These are phyloP conservation scores for Candida tropicalis DNA, from an alignment of 1,139 yeast genomes.

Conservation along the genomic window DNA sequence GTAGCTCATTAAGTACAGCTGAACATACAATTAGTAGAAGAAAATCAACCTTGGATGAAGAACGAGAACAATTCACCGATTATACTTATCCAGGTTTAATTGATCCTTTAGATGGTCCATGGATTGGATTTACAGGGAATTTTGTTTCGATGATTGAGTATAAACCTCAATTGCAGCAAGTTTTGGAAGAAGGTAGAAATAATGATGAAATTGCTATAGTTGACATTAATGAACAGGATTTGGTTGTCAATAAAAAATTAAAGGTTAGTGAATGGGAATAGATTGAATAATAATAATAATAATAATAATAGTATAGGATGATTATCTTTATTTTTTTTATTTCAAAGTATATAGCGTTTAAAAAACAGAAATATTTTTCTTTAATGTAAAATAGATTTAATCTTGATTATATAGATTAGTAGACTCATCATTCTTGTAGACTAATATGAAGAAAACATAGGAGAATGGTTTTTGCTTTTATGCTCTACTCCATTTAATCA, in stretches of 20 bases:
- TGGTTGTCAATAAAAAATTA: constrained; percentile 33
- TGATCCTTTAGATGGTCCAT: constrained; percentile 56
- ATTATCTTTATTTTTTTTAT: too few species aligned
- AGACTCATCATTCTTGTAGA: too few species aligned
- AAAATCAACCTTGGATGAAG: constrained; percentile 56
- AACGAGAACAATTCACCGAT: constrained; percentile 52
- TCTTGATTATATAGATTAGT: too few species aligned
- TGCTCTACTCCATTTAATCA: too few species aligned
- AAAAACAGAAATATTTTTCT: too few species aligned
- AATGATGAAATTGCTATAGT: constrained; percentile 16
- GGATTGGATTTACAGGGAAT: constrained; percentile 61
- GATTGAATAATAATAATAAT: constrained; percentile 30
- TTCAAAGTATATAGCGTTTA: too few species aligned
- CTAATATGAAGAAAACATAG: too few species aligned
- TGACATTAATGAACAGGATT: constrained; percentile 27
- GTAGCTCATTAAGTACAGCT: background rate
- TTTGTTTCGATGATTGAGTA: constrained; percentile 44
- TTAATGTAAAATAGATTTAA: too few species aligned
- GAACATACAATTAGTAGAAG: constrained; percentile 23
- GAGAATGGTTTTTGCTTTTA: too few species aligned
- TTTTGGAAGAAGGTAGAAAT: constrained; percentile 12
- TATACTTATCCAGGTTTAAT: constrained; percentile 53
- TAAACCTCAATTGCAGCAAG: constrained; percentile 15
- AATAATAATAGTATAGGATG: background rate
- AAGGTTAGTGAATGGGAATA: constrained; percentile 44